These are phyloP conservation scores for Diaporthe sp. DNA, from an alignment of 2,329 filamentous ascomycete genomes.

Conservation along the genomic window DNA sequence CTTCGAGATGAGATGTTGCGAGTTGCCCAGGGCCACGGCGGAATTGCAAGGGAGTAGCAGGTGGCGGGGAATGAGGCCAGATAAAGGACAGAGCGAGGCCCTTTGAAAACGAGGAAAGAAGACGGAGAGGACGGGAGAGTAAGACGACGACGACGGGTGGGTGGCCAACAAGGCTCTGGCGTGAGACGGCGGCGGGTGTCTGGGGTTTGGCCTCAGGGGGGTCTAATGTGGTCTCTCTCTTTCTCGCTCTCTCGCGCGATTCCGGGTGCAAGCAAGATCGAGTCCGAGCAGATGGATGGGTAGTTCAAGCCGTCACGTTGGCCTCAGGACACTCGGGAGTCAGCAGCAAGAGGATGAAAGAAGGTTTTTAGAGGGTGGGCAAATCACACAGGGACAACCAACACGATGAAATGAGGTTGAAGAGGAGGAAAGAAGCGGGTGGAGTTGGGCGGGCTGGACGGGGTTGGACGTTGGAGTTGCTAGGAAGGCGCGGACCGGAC, in stretches of 20 bases:
- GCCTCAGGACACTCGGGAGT: conserved; percentile 21
- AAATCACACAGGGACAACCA: conserved; percentile 15
- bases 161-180: conserved; percentile 28
- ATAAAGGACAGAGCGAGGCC: conserved; percentile 13
- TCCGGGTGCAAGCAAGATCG: background rate
- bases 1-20: conserved; percentile 7
- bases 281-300: background rate
- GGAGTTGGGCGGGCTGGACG: conserved; percentile 15
- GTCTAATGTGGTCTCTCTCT: conserved; percentile 20
- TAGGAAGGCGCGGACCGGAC: conserved; percentile 26
- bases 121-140: conserved; percentile 4
- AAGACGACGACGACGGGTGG: background rate
- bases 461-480: conserved; percentile 19
- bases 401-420: conserved; percentile 23
- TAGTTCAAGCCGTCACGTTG: background rate
- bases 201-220: conserved; percentile 29
- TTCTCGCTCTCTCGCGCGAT: background rate
- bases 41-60: background rate
- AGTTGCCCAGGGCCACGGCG: conserved; percentile 7
- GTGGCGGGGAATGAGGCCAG: conserved; percentile 19
- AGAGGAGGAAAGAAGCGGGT: conserved; percentile 26
- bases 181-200: conserved; percentile 27
- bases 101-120: background rate
- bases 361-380: conserved; percentile 30
- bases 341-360: conserved; percentile 16